phyloP scores from a whole-genome alignment of 2,329 filamentous ascomycete genomes.

The Xylariaceae sp. region DNA sequence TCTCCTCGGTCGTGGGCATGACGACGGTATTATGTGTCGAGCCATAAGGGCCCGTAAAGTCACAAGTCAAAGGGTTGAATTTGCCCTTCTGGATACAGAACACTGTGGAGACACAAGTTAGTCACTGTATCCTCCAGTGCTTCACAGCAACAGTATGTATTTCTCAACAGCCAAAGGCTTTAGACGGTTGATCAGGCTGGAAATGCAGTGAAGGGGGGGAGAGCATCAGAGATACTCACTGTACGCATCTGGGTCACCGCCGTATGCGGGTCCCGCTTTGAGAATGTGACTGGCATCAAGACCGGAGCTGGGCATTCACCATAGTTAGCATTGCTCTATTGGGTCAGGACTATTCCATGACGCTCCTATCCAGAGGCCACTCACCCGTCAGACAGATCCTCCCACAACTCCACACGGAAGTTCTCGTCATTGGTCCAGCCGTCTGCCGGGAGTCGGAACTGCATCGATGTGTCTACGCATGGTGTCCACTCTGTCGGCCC shows the following conservation, averaged over 20 bases:
- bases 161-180: too few relatives aligned
- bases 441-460: conserved; percentile 17
- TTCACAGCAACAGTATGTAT: too few relatives aligned
- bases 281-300: conserved; percentile 16
- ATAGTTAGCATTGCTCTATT: conserved; percentile 8
- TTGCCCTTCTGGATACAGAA: conserved; percentile 23
- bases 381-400: conserved; percentile 16
- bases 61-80: conserved; percentile 20
- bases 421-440: conserved; percentile 18
- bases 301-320: conserved; percentile 11
- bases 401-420: conserved; percentile 18
- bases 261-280: conserved; percentile 10
- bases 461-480: conserved; percentile 13
- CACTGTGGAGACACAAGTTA: too few relatives aligned
- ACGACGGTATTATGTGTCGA: conserved; percentile 8
- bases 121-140: too few relatives aligned
- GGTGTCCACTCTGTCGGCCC: conserved; percentile 17
- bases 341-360: background rate
- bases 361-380: conserved; percentile 1
- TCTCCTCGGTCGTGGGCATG: conserved; percentile 13
- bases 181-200: too few relatives aligned
- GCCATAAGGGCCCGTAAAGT: conserved; percentile 14
- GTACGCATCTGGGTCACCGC: too few relatives aligned
- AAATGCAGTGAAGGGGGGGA: too few relatives aligned
- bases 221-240: too few relatives aligned